Evolutionary conservation across 1,139 yeast species (phyloP).

Genomic region (Taphrina sp.): DNA sequence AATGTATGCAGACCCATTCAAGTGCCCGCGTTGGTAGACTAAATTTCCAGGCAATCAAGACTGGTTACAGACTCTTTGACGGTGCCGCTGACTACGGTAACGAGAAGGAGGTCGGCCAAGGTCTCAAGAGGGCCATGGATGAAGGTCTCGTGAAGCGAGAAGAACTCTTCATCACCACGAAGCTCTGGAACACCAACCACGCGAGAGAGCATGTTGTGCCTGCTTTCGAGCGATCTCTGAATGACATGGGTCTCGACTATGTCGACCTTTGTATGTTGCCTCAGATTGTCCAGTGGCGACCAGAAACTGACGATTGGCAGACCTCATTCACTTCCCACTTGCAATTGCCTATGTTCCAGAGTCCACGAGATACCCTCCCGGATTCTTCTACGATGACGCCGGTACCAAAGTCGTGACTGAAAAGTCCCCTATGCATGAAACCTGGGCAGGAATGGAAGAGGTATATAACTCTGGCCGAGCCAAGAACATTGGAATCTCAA

Average conservation of each 20-base stretch:
- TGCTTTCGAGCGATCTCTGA: conserved; percentile 51
- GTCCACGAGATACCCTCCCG: conserved; percentile 66
- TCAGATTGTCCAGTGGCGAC: neutral
- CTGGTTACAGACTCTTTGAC: conserved; percentile 52
- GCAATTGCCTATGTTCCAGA: conserved; percentile 54
- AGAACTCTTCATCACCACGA: conserved; percentile 49
- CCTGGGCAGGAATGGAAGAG: conserved; percentile 69
- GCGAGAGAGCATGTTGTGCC: conserved; percentile 54
- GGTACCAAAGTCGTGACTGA: conserved; percentile 48
- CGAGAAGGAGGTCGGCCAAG: conserved; percentile 55
- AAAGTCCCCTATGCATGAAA: conserved; percentile 46
- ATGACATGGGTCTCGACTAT: conserved; percentile 59
- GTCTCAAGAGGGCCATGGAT: conserved; percentile 53
- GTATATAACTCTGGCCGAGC: conserved; percentile 57
- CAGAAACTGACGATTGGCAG: neutral
- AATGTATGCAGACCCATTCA: neutral
- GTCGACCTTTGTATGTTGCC: conserved; percentile 51
- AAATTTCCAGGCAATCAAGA: conserved; percentile 44
- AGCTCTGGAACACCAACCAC: conserved; percentile 50
- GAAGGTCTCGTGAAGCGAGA: conserved; percentile 50
- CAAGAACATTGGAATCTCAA: conserved; percentile 73
- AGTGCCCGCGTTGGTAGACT: too few species aligned
- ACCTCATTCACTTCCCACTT: conserved; percentile 62
- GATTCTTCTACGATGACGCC: conserved; percentile 63
- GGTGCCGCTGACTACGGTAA: conserved; percentile 57